phyloP scores from a whole-genome alignment of 108 stramenopile species.

The Skeletonema tropicum region DNA sequence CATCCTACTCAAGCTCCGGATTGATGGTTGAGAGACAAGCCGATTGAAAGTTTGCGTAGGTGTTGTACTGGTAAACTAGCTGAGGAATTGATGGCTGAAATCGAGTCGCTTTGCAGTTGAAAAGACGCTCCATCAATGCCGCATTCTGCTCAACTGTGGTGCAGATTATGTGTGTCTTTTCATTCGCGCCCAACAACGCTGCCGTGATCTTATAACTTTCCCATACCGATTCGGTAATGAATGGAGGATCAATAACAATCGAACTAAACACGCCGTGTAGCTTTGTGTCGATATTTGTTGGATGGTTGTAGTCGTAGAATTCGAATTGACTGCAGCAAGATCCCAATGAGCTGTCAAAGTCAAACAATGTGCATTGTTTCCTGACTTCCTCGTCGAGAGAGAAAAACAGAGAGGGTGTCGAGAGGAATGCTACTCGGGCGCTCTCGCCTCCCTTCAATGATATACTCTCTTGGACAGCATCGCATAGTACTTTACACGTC shows the following conservation, averaged over 20 bases:
- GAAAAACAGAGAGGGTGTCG: slow-evolving; percentile 76
- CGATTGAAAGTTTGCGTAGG: slow-evolving; percentile 49
- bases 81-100: slow-evolving; percentile 57
- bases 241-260: slow-evolving; percentile 85
- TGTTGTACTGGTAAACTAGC: slow-evolving; percentile 60
- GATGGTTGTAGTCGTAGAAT: slow-evolving; percentile 70
- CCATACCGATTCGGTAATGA: slow-evolving; percentile 83
- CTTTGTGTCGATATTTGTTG: slow-evolving; percentile 42
- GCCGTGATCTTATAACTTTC: slow-evolving; percentile 62
- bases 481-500: slow-evolving; percentile 58
- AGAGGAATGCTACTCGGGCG: slow-evolving; percentile 60
- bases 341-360: slow-evolving; percentile 61
- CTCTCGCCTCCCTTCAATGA: slow-evolving; percentile 9
- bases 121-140: slow-evolving; percentile 43
- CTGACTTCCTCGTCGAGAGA: slow-evolving; percentile 47
- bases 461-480: slow-evolving; percentile 36
- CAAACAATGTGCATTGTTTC: slow-evolving; percentile 57
- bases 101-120: slow-evolving; percentile 28
- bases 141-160: slow-evolving; percentile 57
- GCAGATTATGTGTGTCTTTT: slow-evolving; percentile 34
- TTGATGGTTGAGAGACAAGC: slow-evolving; percentile 19
- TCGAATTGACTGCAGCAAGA: slow-evolving; percentile 48
- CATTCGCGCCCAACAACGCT: slow-evolving; percentile 30
- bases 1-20: slow-evolving; percentile 18
- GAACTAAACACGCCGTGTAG: slow-evolving; percentile 56